Evolutionary conservation across 345 rosid species (phyloP).

Genomic region (Brassica nigra): DNA sequence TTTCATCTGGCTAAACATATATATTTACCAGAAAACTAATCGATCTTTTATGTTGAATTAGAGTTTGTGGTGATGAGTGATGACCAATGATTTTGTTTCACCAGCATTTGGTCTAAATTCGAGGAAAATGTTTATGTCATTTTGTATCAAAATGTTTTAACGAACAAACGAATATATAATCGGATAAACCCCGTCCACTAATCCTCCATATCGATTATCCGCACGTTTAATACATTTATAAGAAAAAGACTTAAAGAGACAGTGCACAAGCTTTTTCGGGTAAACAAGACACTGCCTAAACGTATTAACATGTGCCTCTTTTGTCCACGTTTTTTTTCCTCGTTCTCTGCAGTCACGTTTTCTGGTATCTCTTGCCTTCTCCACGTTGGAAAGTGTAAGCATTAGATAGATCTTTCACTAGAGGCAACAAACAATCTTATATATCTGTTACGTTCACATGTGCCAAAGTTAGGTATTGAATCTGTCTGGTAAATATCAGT

Average conservation of each 20-base stretch:
- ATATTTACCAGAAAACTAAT: neutral
- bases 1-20: neutral
- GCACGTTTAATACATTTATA: constrained; percentile 17
- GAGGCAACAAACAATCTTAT: constrained; percentile 12
- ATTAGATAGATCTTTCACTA: constrained; percentile 17
- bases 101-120: neutral
- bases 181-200: neutral
- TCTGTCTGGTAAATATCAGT: constrained; percentile 1
- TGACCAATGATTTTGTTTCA: neutral
- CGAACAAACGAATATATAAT: neutral
- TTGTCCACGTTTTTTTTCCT: constrained; percentile 19
- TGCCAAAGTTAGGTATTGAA: constrained; percentile 24
- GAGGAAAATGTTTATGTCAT: neutral
- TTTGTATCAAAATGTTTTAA: neutral
- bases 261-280: neutral
- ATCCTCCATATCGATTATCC: neutral
- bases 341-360: constrained; percentile 26
- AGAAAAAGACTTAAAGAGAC: constrained; percentile 20
- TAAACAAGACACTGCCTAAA: neutral
- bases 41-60: neutral
- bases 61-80: constrained; percentile 1
- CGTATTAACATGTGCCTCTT: constrained; percentile 22
- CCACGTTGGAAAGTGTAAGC: constrained; percentile 22
- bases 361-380: constrained; percentile 30
- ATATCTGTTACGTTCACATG: constrained; percentile 15